Conservation (phyloP, 495 filamentous ascomycete species). For the Trichoderma reesei region DNA sequence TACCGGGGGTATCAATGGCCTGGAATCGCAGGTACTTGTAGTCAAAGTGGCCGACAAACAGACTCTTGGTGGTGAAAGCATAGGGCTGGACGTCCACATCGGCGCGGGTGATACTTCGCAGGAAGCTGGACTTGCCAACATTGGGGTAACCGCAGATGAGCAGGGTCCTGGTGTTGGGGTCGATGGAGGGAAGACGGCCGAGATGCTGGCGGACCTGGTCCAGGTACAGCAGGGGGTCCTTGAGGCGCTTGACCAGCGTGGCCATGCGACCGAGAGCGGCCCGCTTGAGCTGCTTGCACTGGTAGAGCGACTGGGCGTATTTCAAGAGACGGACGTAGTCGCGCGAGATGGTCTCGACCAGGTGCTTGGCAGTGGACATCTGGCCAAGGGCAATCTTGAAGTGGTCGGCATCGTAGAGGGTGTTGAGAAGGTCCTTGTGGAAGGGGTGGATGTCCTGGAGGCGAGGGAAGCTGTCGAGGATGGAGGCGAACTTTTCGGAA, state of each 20-base stretch:
- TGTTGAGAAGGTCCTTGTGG: slow-evolving; percentile 54
- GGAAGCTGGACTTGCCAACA: slow-evolving; percentile 92
- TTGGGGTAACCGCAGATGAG: slow-evolving; percentile 97
- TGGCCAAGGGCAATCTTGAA: slow-evolving; percentile 95
- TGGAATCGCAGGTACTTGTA: slow-evolving; percentile 96
- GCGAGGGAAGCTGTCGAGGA: slow-evolving; percentile 88
- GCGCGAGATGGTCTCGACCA: slow-evolving; percentile 89
- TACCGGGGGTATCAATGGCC: slow-evolving; percentile 74
- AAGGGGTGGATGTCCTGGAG: slow-evolving; percentile 95
- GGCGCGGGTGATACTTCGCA: slow-evolving; percentile 82
- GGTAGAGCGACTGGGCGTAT: slow-evolving; percentile 88
- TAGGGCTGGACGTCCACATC: slow-evolving; percentile 98
- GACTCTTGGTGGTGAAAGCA: slow-evolving; percentile 94
- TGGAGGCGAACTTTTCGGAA: slow-evolving; percentile 82
- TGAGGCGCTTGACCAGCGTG: slow-evolving; percentile 84
- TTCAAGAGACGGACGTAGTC: slow-evolving; percentile 84
- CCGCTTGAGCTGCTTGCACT: slow-evolving; percentile 44
- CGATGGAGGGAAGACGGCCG: slow-evolving; percentile 92
- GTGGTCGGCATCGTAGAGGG: slow-evolving; percentile 88
- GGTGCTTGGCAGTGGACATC: slow-evolving; percentile 86
- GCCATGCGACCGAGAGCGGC: slow-evolving; percentile 75
- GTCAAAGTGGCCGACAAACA: slow-evolving; percentile 98
- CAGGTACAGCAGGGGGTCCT: slow-evolving; percentile 88
- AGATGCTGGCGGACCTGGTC: slow-evolving; percentile 98
- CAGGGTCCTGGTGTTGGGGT: slow-evolving; percentile 90